Percentiles rank a stretch among this genome's conserved stretches.
phyloP scores from a whole-genome alignment of 306 rosid genomes.

The Acacia melanoxylon region DNA sequence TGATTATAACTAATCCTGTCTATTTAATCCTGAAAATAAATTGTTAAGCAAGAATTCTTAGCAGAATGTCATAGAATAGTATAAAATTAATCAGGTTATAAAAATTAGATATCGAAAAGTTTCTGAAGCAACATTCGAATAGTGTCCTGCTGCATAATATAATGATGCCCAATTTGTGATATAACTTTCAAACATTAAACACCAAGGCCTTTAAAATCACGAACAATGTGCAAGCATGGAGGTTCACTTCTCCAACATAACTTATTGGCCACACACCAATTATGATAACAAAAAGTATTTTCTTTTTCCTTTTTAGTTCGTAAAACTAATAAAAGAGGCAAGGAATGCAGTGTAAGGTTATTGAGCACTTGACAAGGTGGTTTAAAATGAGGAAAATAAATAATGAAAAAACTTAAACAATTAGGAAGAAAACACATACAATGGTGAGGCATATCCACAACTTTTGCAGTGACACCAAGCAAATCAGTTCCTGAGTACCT shows the following conservation, averaged over 20 bases:
- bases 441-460: slow-evolving; percentile 95
- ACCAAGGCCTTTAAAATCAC: slow-evolving; percentile 6
- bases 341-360: not conserved
- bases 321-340: slow-evolving; percentile 6
- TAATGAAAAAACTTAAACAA: not conserved
- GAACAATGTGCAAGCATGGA: slow-evolving; percentile 7
- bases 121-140: not conserved
- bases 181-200: slow-evolving; percentile 2
- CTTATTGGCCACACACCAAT: slow-evolving; percentile 14
- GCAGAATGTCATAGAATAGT: not conserved
- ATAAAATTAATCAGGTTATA: not conserved
- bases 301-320: not conserved
- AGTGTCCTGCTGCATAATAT: not conserved
- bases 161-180: not conserved
- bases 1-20: not conserved
- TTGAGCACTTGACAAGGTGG: not conserved
- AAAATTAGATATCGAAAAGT: not conserved
- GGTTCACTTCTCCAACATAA: slow-evolving; percentile 18
- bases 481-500: slow-evolving; percentile 87
- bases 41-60: not conserved
- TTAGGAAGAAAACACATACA: slow-evolving; percentile 53
- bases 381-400: not conserved
- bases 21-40: slow-evolving; percentile 7
- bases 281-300: slow-evolving; percentile 8
- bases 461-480: slow-evolving; percentile 93